phyloP scores from a whole-genome alignment of 2,329 filamentous ascomycete species.

The Venturia oleaginea region DNA sequence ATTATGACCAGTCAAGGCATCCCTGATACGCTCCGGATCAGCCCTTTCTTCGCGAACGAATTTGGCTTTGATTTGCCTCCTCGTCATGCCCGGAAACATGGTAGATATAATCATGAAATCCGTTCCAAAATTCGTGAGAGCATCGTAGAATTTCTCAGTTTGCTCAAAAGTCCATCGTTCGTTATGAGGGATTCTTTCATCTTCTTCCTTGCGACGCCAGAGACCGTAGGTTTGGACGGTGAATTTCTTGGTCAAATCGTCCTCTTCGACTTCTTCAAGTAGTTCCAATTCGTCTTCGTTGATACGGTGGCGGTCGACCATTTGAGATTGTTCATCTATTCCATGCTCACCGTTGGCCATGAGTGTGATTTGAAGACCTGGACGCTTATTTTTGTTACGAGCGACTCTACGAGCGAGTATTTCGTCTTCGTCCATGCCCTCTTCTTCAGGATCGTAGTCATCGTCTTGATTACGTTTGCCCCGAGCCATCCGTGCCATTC shows the following conservation, averaged over 20 bases:
- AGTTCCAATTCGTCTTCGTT: slow-evolving; percentile 46
- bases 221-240: slow-evolving; percentile 63
- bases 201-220: slow-evolving; percentile 41
- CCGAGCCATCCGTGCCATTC: not conserved
- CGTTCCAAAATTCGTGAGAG: slow-evolving; percentile 67
- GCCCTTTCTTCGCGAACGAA: slow-evolving; percentile 70
- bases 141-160: slow-evolving; percentile 68
- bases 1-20: slow-evolving; percentile 41
- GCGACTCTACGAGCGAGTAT: slow-evolving; percentile 19
- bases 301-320: slow-evolving; percentile 59
- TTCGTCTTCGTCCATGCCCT: slow-evolving; percentile 17
- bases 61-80: slow-evolving; percentile 71
- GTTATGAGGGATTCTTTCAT: slow-evolving; percentile 39
- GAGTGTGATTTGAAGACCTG: slow-evolving; percentile 43
- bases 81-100: slow-evolving; percentile 63
- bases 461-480: slow-evolving; percentile 13
- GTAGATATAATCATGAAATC: slow-evolving; percentile 73
- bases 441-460: slow-evolving; percentile 16
- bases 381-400: slow-evolving; percentile 17
- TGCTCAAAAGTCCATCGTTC: slow-evolving; percentile 56
- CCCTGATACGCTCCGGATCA: slow-evolving; percentile 54
- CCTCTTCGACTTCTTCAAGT: slow-evolving; percentile 60
- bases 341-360: slow-evolving; percentile 55
- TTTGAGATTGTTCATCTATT: slow-evolving; percentile 46
- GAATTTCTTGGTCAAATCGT: slow-evolving; percentile 65